Evolutionary conservation across 1,284 basidiomycete species (phyloP), one percentile per base, ranked within the genome.

Genomic region (Caloboletus firmus): DNA sequence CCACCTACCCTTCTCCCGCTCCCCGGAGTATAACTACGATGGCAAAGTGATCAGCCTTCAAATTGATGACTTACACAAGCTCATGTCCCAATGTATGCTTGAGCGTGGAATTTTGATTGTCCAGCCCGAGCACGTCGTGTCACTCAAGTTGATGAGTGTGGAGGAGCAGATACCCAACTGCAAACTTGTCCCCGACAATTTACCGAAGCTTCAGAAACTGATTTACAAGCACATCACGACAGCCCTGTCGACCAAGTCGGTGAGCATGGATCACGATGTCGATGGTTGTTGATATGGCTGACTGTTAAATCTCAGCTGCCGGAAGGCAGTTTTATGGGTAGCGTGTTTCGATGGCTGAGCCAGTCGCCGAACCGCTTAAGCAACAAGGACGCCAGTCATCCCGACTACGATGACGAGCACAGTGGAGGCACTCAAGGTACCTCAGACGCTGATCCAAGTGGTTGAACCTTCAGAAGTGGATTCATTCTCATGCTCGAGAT

Each of bases 1-100:
- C 53, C 74, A 74, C 53, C 40, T 81, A 2, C 80, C 81, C 0
- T 79, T 81, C 54, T 77, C 74, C 4, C 74, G 79, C 18, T 4
- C 34, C 18, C 26, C 24, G 2, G 15, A 24, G 9, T 0, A 35
- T 2, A 4, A 15, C 2, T 0, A 5, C 5, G 0, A 2, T 35
- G 17, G 6, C 34, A 3, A 10, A 8, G 34, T 35, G 8, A 9
- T 35, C 34, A 35, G 17, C 12, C 45, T 1, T n/a, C 8, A n/a
- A 35, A 22, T 40, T 3, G 8, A 15, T 9, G 39, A 22, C 15
- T 8, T 40, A 9, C 20, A 5, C 5, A 17, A 24, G 5, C 28
- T 51, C 13, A 22, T 51, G 47, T 39, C n/a, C n/a, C 11, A 13
- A 9, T 45, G 45, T 17, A 26, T 45, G 35, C 2, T 20, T 0